phyloP scores from a whole-genome alignment of 176 grass and related monocot species.

The Melocanna baccifera region DNA sequence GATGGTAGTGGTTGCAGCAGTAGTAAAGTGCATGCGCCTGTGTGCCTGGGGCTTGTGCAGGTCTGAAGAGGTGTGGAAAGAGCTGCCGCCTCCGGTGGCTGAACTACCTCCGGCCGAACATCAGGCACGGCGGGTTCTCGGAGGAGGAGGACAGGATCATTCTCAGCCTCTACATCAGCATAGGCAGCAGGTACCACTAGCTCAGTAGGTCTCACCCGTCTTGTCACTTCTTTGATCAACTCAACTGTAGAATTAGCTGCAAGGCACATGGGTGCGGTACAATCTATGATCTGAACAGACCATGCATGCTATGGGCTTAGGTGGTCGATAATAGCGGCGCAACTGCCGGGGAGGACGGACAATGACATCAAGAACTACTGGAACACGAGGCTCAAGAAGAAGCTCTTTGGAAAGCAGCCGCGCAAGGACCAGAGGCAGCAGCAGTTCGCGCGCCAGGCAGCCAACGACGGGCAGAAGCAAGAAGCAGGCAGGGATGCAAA shows the following conservation, averaged over 20 bases:
- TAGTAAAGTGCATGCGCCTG: not conserved
- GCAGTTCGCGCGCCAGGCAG: constrained; percentile 35
- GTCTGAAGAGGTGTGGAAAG: constrained; percentile 91
- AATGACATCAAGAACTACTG: constrained; percentile 99
- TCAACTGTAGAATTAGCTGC: constrained; percentile 34
- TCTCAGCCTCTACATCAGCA: constrained; percentile 75
- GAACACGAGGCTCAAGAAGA: constrained; percentile 98
- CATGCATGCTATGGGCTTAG: constrained; percentile 39
- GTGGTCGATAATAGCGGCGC: constrained; percentile 95
- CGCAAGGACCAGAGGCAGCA: constrained; percentile 53
- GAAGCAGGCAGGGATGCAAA: constrained; percentile 23
- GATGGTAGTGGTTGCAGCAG: not conserved
- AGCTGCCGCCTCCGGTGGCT: constrained; percentile 96
- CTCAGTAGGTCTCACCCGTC: constrained; percentile 1
- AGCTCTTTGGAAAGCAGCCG: constrained; percentile 79
- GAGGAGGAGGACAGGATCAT: constrained; percentile 93
- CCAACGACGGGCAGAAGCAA: constrained; percentile 42
- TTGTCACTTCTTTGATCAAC: constrained; percentile 24
- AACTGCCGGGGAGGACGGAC: constrained; percentile 88
- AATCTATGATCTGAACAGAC: constrained; percentile 30
- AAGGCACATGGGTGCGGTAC: constrained; percentile 37
- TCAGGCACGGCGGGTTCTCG: constrained; percentile 91
- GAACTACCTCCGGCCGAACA: constrained; percentile 93
- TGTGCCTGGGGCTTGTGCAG: constrained; percentile 25
- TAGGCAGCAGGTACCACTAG: constrained; percentile 80